Conservation (phyloP, 148 eudicot species). For the Pharnaceum exiguum region DNA sequence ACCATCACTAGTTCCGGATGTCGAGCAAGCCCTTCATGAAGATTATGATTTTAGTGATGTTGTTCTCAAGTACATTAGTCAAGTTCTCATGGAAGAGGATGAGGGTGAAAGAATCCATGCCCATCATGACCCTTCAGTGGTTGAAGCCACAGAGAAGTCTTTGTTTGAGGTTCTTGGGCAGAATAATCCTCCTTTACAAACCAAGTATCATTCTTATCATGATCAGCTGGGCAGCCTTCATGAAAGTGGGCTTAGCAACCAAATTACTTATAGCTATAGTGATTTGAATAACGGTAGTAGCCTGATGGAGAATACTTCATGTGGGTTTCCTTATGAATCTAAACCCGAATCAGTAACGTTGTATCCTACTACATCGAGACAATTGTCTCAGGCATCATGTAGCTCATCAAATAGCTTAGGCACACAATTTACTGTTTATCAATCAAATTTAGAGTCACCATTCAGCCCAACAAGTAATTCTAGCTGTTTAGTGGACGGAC, state of each 20-base stretch:
- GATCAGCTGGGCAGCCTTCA: conserved; percentile 8
- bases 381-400: conserved; percentile 19
- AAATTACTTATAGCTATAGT: background rate
- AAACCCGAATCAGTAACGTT: conserved; percentile 15
- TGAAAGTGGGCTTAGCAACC: conserved; percentile 10
- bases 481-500: conserved; percentile 25
- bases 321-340: conserved; percentile 16
- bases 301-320: conserved; percentile 10
- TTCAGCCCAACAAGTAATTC: conserved; percentile 25
- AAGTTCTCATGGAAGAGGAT: conserved; percentile 75
- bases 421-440: conserved; percentile 15
- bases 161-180: conserved; percentile 58
- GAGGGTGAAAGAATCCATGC: conserved; percentile 44
- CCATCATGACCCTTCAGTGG: conserved; percentile 54
- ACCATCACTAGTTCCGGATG: conserved; percentile 11
- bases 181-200: conserved; percentile 31
- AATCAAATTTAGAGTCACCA: conserved; percentile 25
- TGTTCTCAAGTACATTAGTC: conserved; percentile 58
- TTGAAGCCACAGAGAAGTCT: conserved; percentile 64
- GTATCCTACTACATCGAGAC: conserved; percentile 22
- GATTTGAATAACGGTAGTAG: conserved; percentile 10
- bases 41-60: conserved; percentile 59
- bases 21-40: conserved; percentile 30
- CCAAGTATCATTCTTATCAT: conserved; percentile 2
- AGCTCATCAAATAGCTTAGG: conserved; percentile 30